A percentile compares a stretch with the other conserved stretches of the same genome.
Conservation (phyloP, 2,329 filamentous ascomycete species). For the Alternaria dauci region DNA sequence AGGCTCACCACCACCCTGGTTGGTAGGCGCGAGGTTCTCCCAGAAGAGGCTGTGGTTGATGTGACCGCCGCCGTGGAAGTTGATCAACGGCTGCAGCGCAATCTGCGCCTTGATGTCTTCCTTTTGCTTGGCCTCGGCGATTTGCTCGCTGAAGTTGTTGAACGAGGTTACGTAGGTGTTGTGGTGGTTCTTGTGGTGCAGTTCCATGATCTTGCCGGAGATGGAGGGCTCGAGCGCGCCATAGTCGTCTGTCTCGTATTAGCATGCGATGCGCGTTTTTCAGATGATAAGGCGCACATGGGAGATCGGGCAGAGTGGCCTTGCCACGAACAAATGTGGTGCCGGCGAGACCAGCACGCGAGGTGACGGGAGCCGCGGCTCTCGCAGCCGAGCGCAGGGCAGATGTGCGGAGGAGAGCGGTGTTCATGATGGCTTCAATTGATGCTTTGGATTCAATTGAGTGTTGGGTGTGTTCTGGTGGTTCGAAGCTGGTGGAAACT, state of each 20-base stretch:
- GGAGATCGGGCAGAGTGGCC: conserved; percentile 89
- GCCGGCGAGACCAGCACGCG: conserved; percentile 71
- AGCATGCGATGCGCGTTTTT: background rate
- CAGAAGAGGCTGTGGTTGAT: conserved; percentile 74
- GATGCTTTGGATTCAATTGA: conserved; percentile 34
- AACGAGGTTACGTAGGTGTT: conserved; percentile 91
- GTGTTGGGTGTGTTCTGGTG: conserved; percentile 13
- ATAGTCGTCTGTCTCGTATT: conserved; percentile 78
- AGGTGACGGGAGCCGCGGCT: conserved; percentile 68
- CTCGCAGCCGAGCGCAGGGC: conserved; percentile 76
- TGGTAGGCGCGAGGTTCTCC: conserved; percentile 73
- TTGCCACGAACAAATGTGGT: conserved; percentile 84
- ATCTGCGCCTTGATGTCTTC: conserved; percentile 64
- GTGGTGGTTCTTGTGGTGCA: conserved; percentile 94
- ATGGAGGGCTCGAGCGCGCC: conserved; percentile 86
- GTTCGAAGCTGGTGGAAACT: conserved; percentile 9
- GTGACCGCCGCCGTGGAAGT: conserved; percentile 73
- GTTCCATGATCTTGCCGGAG: conserved; percentile 93
- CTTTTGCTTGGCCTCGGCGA: conserved; percentile 65
- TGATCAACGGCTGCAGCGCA: conserved; percentile 66
- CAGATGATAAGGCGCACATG: conserved; percentile 63
- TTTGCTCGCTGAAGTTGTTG: conserved; percentile 79
- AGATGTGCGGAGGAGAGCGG: conserved; percentile 75
- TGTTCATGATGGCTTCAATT: conserved; percentile 68
- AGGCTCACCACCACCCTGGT: conserved; percentile 71